Percentiles rank a stretch among this genome's conserved stretches.
phyloP scores from a whole-genome alignment of 2,329 filamentous ascomycete genomes.

The Macrophomina tecta region DNA sequence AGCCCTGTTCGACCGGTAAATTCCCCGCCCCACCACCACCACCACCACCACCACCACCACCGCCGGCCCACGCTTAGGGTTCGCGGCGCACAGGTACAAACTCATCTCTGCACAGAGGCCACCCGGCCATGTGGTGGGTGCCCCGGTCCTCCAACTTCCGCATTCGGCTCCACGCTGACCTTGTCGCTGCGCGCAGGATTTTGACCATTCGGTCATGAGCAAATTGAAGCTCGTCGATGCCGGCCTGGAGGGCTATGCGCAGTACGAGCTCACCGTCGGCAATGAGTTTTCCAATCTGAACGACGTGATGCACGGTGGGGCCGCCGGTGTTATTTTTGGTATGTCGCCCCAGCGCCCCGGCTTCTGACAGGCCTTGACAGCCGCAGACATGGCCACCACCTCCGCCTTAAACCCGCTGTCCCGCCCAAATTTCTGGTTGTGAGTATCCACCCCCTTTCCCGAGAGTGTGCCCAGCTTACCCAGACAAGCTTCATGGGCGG shows the following conservation, averaged over 20 bases:
- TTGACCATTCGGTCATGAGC: conserved; percentile 46
- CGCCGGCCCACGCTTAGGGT: conserved; percentile 6
- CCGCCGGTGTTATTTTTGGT: conserved; percentile 47
- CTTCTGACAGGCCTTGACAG: not conserved
- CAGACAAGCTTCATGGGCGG: conserved; percentile 54
- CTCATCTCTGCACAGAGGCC: conserved; percentile 41
- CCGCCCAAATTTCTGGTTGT: conserved; percentile 58
- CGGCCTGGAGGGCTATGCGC: conserved; percentile 42
- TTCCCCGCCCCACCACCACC: not conserved
- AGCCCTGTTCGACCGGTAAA: conserved; percentile 43
- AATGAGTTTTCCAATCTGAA: conserved; percentile 48
- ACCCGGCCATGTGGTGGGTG: conserved; percentile 40
- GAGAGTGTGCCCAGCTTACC: not conserved
- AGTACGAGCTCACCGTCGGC: conserved; percentile 43
- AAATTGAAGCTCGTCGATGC: conserved; percentile 46
- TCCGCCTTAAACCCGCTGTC: conserved; percentile 57
- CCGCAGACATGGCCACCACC: conserved; percentile 51
- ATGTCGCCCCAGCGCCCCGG: not conserved
- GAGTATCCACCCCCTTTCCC: conserved; percentile 28
- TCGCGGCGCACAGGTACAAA: conserved; percentile 36
- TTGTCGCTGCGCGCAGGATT: conserved; percentile 37
- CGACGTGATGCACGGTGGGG: conserved; percentile 50
- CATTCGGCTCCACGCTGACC: not conserved
- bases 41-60: conserved; percentile 7
- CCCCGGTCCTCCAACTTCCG: not conserved